Evolutionary conservation across 2,329 filamentous ascomycete species (phyloP), one percentile per base, ranked within the genome.

Genomic region (Aureobasidium leucospermi): DNA sequence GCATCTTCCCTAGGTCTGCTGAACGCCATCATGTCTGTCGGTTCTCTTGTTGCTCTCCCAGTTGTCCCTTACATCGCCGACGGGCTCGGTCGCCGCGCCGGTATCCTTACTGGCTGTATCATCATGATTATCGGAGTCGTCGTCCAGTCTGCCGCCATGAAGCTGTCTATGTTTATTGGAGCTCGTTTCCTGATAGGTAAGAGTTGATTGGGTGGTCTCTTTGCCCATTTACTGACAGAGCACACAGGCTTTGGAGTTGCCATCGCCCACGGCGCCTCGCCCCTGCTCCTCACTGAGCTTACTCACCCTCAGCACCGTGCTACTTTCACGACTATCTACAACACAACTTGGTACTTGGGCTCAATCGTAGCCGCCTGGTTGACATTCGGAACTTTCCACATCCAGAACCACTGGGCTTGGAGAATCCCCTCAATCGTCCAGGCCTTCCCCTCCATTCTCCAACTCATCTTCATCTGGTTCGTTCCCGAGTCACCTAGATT

Each of bases 401-500:
- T 65, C 29, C 45, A 47, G 7, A 61, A 58, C 36, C 61, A 58
- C 45, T 67, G 65, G 64, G 56, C 58, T 7, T 67, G 64, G 65
- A 52, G 64, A 16, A 64, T 66, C 41, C 64, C 64, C 16, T 60
- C 62, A 9, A 55, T 67, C 36, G 56, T 67, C 11, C 64, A 67
- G 42, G 48, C 62, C 10, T 46, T 62, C 32, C 63, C 63, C 15
- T 60, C 60, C 3, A 55, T 61, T 9, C 66, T 73, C 67, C 75
- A 80, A 62, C 73, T 82, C n/a, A 59, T 69, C 9, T 75, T 78
- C 56, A 69, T 79, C 53, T 75, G 73, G 63, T 78, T 82, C 57
- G 75, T 84, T 4, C 84, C 84, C 0, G 85, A 87, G 63, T 60
- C 58, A 10, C 84, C 84, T 1, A 76, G 84, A 39, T 86, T 79